These are phyloP conservation scores for Candida arabinofermentans DNA, from an alignment of 805 yeast genomes.

Conservation along the genomic window DNA sequence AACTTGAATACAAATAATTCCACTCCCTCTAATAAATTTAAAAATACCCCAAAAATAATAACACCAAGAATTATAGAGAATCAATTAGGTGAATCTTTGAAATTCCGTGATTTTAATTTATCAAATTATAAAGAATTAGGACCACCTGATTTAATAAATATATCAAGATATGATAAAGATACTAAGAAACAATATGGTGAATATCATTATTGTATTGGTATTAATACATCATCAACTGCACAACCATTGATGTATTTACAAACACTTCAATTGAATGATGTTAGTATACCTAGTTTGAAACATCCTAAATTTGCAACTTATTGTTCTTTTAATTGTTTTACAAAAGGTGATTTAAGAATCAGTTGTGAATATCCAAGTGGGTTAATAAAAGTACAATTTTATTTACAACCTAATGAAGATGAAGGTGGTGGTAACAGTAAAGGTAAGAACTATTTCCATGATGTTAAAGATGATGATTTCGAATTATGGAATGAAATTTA, in stretches of 20 bases:
- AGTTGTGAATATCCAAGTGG: constrained; percentile 52
- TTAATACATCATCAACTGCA: constrained; percentile 48
- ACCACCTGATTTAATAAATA: constrained; percentile 67
- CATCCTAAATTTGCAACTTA: constrained; percentile 44
- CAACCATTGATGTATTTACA: constrained; percentile 55
- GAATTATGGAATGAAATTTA: constrained; percentile 58
- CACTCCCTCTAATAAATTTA: constrained; percentile 6
- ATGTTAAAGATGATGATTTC: constrained; percentile 53
- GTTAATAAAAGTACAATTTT: constrained; percentile 38
- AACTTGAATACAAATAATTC: too few relatives aligned
- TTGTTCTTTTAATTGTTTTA: constrained; percentile 71
- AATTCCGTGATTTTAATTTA: constrained; percentile 42
- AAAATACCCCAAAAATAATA: constrained; percentile 17
- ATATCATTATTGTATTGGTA: constrained; percentile 51
- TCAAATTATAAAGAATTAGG: constrained; percentile 54
- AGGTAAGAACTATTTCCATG: constrained; percentile 20
- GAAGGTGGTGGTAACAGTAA: too few relatives aligned
- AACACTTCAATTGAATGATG: constrained; percentile 38
- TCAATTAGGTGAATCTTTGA: constrained; percentile 49
- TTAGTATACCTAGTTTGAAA: constrained; percentile 22
- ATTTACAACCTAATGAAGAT: constrained; percentile 32
- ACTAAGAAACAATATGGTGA: constrained; percentile 47
- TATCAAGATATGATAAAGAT: constrained; percentile 40
- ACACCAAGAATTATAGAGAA: constrained; percentile 40
- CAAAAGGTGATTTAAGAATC: constrained; percentile 70